Evolutionary conservation across 768 basidiomycete species (phyloP).

Genomic region (Coprinopsis strossmayeri): DNA sequence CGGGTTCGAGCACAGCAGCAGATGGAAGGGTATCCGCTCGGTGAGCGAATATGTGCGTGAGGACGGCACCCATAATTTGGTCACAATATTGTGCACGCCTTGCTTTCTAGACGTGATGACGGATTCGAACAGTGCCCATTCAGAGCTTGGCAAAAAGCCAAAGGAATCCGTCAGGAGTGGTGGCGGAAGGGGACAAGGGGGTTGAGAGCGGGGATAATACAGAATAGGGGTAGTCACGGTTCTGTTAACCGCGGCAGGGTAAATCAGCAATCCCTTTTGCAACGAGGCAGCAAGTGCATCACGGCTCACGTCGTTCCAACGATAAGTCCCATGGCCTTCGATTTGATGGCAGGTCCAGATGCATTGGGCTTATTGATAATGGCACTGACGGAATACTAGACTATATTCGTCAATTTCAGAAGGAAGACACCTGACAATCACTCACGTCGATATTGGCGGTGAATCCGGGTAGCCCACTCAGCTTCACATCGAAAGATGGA

Average conservation of each 20-base stretch:
- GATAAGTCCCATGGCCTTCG: conserved; percentile 44
- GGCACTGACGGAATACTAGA: conserved; percentile 55
- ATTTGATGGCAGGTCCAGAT: conserved; percentile 43
- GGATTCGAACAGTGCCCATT: conserved; percentile 47
- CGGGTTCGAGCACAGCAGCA: conserved; percentile 51
- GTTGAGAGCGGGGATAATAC: conserved; percentile 62
- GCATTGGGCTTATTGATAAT: conserved; percentile 41
- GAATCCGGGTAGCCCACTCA: conserved; percentile 70
- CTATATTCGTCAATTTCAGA: too few relatives aligned
- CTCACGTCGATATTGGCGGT: conserved; percentile 50
- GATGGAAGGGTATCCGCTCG: conserved; percentile 60
- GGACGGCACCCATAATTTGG: conserved; percentile 47
- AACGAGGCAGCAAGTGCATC: conserved; percentile 1
- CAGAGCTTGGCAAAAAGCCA: conserved; percentile 38
- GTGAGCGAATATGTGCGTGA: conserved; percentile 53
- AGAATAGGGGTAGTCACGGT: conserved; percentile 53
- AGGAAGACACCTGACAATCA: not conserved
- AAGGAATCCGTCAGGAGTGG: conserved; percentile 8
- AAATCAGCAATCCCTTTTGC: too few relatives aligned
- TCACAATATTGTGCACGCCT: conserved; percentile 32
- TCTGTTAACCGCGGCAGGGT: conserved; percentile 27
- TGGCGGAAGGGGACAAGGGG: conserved; percentile 41
- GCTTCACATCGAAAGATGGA: conserved; percentile 61
- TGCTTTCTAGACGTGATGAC: conserved; percentile 31
- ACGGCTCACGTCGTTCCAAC: conserved; percentile 45